Base-by-base conservation (phyloP, 768 basidiomycete genomes). In the Leccinellum albellum region DNA sequence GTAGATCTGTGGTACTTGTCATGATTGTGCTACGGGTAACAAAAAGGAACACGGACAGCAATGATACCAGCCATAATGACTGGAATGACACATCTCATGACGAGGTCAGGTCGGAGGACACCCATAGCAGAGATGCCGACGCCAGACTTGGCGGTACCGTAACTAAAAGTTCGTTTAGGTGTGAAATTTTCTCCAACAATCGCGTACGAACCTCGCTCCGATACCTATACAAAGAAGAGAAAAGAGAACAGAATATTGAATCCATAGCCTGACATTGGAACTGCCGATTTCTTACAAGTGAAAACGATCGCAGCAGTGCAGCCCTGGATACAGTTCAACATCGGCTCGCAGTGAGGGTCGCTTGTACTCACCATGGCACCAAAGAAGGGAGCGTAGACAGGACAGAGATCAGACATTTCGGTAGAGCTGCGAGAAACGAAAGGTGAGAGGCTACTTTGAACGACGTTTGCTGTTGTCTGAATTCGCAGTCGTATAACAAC, bases 31-130 rank as follows among this genome's bases (percentile, higher is more conserved):
- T 2, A 17, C 33, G 9, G 54, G 35, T 14, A 51, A 9, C 31
- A 31, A 42, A 59, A 42, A 23, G 26, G 37, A 29, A 42, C 32
- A 86, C 93, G 63, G 65, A 98, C 96, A 73, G 91, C 96, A 78
- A 98, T 97, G 79, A 98, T 98, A 94, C 96, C 96, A 82, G 96
- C 96, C 96, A 98, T 98, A 76, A 99, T 89, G 73, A 98, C 94
- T 47, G 95, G 95, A 52, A 98, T 86, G 62, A 90, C 88, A 84
- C 90, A 95, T 81, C 88, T 94, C 91, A 98, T 96, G 91, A 98
- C 95, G 67, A 88, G 80, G 80, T 96, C 95, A 51, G 95, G 96
- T 61, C 94, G 87, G 57, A 97, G 86, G 65, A 96, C 92, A 55
- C 95, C 93, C 97, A 97, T 98, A 63, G 97, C 95, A 55, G 94